Evolutionary conservation across 2,329 filamentous ascomycete species (phyloP).

Genomic region (Aspergillus versicolor): DNA sequence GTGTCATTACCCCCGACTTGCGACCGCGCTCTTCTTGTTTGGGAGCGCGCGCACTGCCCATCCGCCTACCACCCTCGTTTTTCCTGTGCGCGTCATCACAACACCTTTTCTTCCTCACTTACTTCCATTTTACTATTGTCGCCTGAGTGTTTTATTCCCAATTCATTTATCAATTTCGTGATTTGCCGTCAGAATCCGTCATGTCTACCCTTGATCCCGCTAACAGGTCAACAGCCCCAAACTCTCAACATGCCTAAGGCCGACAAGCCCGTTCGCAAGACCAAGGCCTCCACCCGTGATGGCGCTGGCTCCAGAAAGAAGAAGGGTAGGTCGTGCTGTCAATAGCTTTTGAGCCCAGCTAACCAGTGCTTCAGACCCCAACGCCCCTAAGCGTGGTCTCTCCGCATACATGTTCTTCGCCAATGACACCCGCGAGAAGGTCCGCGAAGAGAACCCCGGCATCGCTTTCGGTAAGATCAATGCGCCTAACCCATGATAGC

Average conservation of each 20-base stretch:
- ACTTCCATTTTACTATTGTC: slow-evolving; percentile 15
- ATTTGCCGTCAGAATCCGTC: neutral
- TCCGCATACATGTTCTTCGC: slow-evolving; percentile 99
- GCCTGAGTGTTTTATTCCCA: slow-evolving; percentile 7
- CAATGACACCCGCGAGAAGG: slow-evolving; percentile 98
- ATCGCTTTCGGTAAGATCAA: slow-evolving; percentile 79
- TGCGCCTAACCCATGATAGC: neutral
- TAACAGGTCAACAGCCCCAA: slow-evolving; percentile 17
- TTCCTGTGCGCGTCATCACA: slow-evolving; percentile 14
- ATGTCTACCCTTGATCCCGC: neutral
- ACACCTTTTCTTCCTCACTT: neutral
- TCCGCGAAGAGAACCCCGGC: slow-evolving; percentile 96
- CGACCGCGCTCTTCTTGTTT: slow-evolving; percentile 22
- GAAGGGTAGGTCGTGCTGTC: slow-evolving; percentile 58
- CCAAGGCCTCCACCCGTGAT: slow-evolving; percentile 54
- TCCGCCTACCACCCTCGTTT: slow-evolving; percentile 10
- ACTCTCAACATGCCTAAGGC: slow-evolving; percentile 62
- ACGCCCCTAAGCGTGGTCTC: slow-evolving; percentile 97
- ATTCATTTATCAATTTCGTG: slow-evolving; percentile 3
- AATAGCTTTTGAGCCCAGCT: neutral
- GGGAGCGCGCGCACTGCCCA: slow-evolving; percentile 19
- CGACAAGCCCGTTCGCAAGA: slow-evolving; percentile 62
- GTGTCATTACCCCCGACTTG: slow-evolving; percentile 21
- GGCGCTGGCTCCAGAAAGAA: slow-evolving; percentile 58
- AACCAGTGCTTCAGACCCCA: slow-evolving; percentile 68